A percentile compares a stretch with the other conserved stretches of the same genome.
Conservation (phyloP, 2,329 filamentous ascomycete genomes). For the Chaetomiaceae sp. region DNA sequence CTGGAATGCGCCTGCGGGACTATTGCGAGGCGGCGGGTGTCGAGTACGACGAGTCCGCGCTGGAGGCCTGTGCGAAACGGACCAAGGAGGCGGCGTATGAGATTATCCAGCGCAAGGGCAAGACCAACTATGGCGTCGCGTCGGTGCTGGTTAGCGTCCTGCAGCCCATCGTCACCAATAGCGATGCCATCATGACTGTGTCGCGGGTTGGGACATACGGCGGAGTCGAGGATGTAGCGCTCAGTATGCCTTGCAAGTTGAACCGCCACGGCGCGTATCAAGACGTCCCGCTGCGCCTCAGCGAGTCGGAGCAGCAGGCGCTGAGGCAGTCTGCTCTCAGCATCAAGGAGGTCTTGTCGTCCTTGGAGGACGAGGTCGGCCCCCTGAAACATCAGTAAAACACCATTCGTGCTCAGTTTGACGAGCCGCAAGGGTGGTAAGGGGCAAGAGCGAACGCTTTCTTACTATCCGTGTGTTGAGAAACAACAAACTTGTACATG, state of each 20-base stretch:
- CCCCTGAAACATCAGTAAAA: not conserved
- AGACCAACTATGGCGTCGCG: slow-evolving; percentile 33
- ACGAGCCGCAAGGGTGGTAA: no score
- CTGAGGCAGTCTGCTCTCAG: slow-evolving; percentile 24
- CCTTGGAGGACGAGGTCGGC: not conserved
- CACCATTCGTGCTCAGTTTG: no score
- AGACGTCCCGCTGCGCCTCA: slow-evolving; percentile 27
- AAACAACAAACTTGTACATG: not conserved
- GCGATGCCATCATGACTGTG: slow-evolving; percentile 29
- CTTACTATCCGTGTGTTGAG: no score
- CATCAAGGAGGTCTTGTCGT: slow-evolving; percentile 22
- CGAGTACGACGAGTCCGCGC: slow-evolving; percentile 26
- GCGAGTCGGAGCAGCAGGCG: slow-evolving; percentile 24
- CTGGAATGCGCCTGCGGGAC: slow-evolving; percentile 29
- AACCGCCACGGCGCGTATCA: slow-evolving; percentile 27
- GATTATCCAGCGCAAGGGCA: slow-evolving; percentile 33
- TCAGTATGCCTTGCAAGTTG: slow-evolving; percentile 31
- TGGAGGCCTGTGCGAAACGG: slow-evolving; percentile 25
- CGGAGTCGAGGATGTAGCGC: slow-evolving; percentile 27
- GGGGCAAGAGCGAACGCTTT: no score
- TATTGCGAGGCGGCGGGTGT: slow-evolving; percentile 26
- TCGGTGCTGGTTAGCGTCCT: slow-evolving; percentile 31
- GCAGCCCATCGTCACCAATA: slow-evolving; percentile 30
- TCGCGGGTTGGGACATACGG: slow-evolving; percentile 28
- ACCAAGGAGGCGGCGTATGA: slow-evolving; percentile 32